phyloP scores from a whole-genome alignment of 495 filamentous ascomycete species.

The Cladorrhinum samala region DNA sequence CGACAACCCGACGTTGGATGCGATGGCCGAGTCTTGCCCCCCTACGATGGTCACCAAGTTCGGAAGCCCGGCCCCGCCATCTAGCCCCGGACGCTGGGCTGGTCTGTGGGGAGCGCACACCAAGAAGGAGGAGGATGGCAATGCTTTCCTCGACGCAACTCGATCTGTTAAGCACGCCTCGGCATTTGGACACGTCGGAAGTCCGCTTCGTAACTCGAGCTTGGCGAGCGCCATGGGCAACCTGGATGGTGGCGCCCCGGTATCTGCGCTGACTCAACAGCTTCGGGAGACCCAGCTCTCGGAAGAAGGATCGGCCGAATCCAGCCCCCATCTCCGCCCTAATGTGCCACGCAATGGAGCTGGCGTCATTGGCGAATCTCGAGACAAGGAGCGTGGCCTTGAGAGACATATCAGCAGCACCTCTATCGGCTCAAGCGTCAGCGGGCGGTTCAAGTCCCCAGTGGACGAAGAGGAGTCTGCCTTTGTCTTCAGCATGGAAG shows the following conservation, averaged over 20 bases:
- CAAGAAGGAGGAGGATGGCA: conserved; percentile 55
- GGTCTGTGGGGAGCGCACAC: conserved; percentile 71
- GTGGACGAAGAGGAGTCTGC: conserved; percentile 71
- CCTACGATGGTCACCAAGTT: conserved; percentile 53
- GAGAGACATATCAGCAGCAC: conserved; percentile 50
- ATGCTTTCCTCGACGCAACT: conserved; percentile 6
- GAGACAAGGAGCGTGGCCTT: conserved; percentile 27
- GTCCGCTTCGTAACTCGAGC: conserved; percentile 83
- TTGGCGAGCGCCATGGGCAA: conserved; percentile 60
- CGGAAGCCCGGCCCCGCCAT: conserved; percentile 65
- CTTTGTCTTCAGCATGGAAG: conserved; percentile 78
- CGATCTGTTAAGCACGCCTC: conserved; percentile 39
- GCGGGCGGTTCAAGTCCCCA: conserved; percentile 52
- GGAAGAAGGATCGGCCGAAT: conserved; percentile 31
- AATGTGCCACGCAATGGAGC: conserved; percentile 26
- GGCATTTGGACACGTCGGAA: conserved; percentile 82
- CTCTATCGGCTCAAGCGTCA: conserved; percentile 44
- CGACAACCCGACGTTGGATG: conserved; percentile 43
- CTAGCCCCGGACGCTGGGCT: conserved; percentile 82
- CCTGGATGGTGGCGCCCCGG: conserved; percentile 42
- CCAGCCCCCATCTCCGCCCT: conserved; percentile 37
- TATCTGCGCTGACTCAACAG: conserved; percentile 68
- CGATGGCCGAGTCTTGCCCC: conserved; percentile 27
- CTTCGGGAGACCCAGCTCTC: conserved; percentile 50
- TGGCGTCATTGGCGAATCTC: conserved; percentile 29